Base-by-base conservation (phyloP, 129 eudicot species). In the Centella asiatica region DNA sequence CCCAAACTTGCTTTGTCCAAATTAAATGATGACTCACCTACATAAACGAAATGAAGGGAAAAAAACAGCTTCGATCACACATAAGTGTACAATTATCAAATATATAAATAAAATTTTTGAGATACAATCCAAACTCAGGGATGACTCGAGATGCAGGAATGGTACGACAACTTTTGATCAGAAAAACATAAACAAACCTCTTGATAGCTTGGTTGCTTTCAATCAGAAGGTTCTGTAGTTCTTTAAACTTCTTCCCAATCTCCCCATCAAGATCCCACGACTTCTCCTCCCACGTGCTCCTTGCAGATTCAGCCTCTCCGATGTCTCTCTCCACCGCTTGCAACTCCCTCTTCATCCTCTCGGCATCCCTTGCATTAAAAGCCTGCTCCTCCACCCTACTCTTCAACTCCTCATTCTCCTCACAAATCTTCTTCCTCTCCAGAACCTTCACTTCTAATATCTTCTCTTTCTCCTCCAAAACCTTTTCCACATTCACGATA, bases 321-420 rank as follows among this genome's bases (percentile, higher is more conserved):
- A 82, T 84, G 32, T 80, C 94, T 67, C 90, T 77, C 81, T 84
- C 98, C 54, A 87, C 87, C 7, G 85, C 80, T 62, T 73, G 87
- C 72, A 92, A 70, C 73, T 90, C 97, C 45, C 86, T 76, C 70
- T 81, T 86, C 93, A 90, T 90, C 78, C 97, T 81, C 68, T 90
- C 94, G 5, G 97, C 97, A 81, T 86, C 97, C 72, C 95, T 70
- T 62, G 74, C 58, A 72, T 81, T 87, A 49, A 92, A 77, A 55
- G 64, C 90, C 54, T 92, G 98, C 33, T 80, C 94, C 76, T 87
- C 94, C 78, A 84, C 80, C 61, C 60, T 71, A 78, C 57, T 79
- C 81, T 75, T 84, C 63, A 92, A 68, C 72, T 80, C 95, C 72
- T 84, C 94, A 55, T 83, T 90, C 79, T 90, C 97, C 60, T 63